Base-by-base conservation (phyloP, 2,329 filamentous ascomycete species). In the Stagonosporopsis cucurbitacearum region DNA sequence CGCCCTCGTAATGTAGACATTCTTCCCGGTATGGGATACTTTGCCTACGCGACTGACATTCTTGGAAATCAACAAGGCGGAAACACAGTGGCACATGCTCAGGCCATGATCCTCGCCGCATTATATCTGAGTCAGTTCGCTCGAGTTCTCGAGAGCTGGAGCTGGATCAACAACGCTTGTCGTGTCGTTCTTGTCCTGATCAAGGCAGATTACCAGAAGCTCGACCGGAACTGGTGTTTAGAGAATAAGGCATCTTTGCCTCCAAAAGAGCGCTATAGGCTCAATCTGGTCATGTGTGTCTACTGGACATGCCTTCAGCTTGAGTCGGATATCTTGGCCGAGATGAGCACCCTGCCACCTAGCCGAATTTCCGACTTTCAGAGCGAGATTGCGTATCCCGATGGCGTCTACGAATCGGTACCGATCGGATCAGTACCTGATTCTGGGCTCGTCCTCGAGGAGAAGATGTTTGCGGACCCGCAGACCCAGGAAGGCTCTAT, bases 301-400 rank as follows among this genome's bases (percentile, higher is more conserved):
- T 97, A 93, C 68, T 98, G 94, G 94, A 95, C 93, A 7, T 96
- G 91, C 71, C 79, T 97, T 60, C 94, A 98, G 70, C 82, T 98
- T 11, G 94, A 98, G 76, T 96, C 88, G 75, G 94, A 98, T 73
- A 91, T 98, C 41, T 83, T 97, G 42, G 95, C 95, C 3, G 95
- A 99, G 75, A 81, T 98, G 56, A 84, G 85, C 43, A 73, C 69
- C 55, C 77, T 88, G 13, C 85, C 85, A 4, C 79, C 82, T 1
- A 88, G 85, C 68, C 83, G 84, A 2, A 86, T 88, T 26, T 83
- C 82, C 9, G 78, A 79, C 28, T 78, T 82, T 6, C 85, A 88
- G 67, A 76, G 78, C 19, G 80, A 84, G 44, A 87, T 92, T 76
- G 85, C 88, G 8, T 86, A 87, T 68, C 89, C 89, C 1, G 86